phyloP scores from a whole-genome alignment of 2,329 filamentous ascomycete genomes.

The Ramichloridium luteum region DNA sequence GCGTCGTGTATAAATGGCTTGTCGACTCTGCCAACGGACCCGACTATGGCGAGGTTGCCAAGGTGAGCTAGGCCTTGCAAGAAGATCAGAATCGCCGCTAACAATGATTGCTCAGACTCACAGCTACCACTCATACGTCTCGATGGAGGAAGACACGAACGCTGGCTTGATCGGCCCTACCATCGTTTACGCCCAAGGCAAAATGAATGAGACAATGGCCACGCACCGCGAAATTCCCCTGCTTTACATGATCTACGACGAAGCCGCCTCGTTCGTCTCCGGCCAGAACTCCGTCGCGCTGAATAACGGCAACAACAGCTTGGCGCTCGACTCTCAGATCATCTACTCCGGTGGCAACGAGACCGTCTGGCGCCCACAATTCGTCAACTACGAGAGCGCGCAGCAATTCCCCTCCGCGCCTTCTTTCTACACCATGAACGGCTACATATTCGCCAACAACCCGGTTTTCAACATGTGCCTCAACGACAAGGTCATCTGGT shows the following conservation, averaged over 20 bases:
- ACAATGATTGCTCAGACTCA: constrained; percentile 6
- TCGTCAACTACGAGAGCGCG: constrained; percentile 12
- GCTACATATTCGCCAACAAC: constrained; percentile 20
- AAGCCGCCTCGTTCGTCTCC: constrained; percentile 18
- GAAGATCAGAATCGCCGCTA: background rate
- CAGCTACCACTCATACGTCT: constrained; percentile 21
- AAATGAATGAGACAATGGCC: constrained; percentile 19
- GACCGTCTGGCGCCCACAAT: constrained; percentile 14
- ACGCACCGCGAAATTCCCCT: constrained; percentile 19
- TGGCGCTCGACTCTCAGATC: background rate
- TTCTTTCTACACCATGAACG: constrained; percentile 18
- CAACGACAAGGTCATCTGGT: constrained; percentile 23
- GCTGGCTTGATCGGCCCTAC: constrained; percentile 18
- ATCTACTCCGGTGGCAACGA: constrained; percentile 10
- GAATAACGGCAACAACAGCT: constrained; percentile 3
- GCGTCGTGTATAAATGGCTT: constrained; percentile 21
- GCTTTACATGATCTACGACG: constrained; percentile 17
- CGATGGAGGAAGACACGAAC: constrained; percentile 15
- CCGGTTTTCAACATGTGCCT: constrained; percentile 22
- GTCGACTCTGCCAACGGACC: constrained; percentile 11
- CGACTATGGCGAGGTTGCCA: constrained; percentile 7
- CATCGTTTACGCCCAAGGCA: constrained; percentile 18
- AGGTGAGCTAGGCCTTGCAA: constrained; percentile 3
- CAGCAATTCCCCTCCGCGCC: constrained; percentile 10
- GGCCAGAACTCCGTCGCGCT: constrained; percentile 10